A percentile compares a stretch with the other conserved stretches of the same genome.
Conservation (phyloP, 208 protist species). For the Trypanosoma melophagium region DNA sequence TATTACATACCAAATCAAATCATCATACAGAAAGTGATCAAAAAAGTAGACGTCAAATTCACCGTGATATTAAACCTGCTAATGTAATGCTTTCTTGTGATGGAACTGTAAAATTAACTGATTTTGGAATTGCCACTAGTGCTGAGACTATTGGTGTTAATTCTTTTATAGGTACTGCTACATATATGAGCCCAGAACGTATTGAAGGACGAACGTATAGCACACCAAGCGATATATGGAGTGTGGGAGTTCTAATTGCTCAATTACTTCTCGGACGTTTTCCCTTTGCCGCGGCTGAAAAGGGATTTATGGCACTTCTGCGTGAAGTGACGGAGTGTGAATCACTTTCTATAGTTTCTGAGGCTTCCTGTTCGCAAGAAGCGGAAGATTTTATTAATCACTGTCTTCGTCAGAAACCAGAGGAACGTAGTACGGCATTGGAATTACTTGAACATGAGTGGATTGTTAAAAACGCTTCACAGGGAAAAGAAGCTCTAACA, state of each 20-base stretch:
- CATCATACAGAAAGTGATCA: slow-evolving; percentile 78
- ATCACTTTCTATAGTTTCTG: slow-evolving; percentile 41
- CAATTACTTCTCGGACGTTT: slow-evolving; percentile 74
- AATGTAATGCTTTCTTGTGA: slow-evolving; percentile 86
- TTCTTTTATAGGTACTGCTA: slow-evolving; percentile 86
- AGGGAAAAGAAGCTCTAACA: slow-evolving; percentile 53
- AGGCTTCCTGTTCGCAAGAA: slow-evolving; percentile 55
- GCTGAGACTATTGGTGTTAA: slow-evolving; percentile 81
- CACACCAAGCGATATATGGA: slow-evolving; percentile 88
- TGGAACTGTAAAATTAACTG: slow-evolving; percentile 73
- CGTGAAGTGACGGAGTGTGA: slow-evolving; percentile 65
- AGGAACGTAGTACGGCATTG: slow-evolving; percentile 51
- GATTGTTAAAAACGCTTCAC: slow-evolving; percentile 67
- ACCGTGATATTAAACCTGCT: slow-evolving; percentile 86
- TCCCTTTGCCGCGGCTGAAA: slow-evolving; percentile 57
- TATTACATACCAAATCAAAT: slow-evolving; percentile 83
- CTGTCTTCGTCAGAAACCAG: slow-evolving; percentile 65
- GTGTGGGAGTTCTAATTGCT: slow-evolving; percentile 75
- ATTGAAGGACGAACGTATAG: slow-evolving; percentile 76
- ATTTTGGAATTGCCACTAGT: slow-evolving; percentile 87
- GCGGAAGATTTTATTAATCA: slow-evolving; percentile 70
- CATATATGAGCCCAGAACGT: slow-evolving; percentile 88
- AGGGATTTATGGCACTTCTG: slow-evolving; percentile 83
- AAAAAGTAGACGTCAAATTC: slow-evolving; percentile 79
- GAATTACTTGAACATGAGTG: slow-evolving; percentile 71